Evolutionary conservation across 305 asterid species (phyloP).

Genomic region (Plantago lanceolata): DNA sequence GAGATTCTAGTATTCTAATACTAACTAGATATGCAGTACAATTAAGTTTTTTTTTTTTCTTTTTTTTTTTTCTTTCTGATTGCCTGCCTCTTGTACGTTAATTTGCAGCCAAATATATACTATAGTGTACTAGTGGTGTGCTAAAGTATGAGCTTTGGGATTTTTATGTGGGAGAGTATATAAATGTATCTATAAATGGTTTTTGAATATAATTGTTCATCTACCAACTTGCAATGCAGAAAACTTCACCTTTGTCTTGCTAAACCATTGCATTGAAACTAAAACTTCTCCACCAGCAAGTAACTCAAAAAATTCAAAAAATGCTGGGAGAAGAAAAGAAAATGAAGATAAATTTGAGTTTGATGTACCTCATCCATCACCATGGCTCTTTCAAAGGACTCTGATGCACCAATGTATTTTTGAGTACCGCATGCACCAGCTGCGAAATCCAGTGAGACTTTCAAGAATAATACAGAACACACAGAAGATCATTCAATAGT

Average conservation of each 20-base stretch:
- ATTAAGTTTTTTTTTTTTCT: not conserved
- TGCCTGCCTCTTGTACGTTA: not conserved
- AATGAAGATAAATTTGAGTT: not conserved
- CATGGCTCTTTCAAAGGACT: not conserved
- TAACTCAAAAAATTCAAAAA: too few relatives aligned
- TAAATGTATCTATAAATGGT: not conserved
- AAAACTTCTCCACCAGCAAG: too few relatives aligned
- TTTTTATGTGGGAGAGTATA: not conserved
- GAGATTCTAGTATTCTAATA: too few relatives aligned
- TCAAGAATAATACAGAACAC: not conserved
- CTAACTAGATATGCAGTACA: not conserved
- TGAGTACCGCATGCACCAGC: not conserved
- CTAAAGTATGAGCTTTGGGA: not conserved
- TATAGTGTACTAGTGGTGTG: too few relatives aligned
- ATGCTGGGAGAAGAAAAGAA: too few relatives aligned
- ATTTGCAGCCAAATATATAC: too few relatives aligned
- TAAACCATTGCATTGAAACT: too few relatives aligned
- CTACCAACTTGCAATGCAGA: too few relatives aligned
- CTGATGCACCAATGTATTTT: not conserved
- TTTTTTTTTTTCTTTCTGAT: not conserved
- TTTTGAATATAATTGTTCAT: not conserved
- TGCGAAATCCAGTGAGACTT: not conserved
- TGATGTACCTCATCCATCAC: too few relatives aligned
- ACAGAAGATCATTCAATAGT: too few relatives aligned
- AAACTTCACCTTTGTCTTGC: too few relatives aligned